Conservation (phyloP, 163 green algal species). For the Volvox carteri region DNA sequence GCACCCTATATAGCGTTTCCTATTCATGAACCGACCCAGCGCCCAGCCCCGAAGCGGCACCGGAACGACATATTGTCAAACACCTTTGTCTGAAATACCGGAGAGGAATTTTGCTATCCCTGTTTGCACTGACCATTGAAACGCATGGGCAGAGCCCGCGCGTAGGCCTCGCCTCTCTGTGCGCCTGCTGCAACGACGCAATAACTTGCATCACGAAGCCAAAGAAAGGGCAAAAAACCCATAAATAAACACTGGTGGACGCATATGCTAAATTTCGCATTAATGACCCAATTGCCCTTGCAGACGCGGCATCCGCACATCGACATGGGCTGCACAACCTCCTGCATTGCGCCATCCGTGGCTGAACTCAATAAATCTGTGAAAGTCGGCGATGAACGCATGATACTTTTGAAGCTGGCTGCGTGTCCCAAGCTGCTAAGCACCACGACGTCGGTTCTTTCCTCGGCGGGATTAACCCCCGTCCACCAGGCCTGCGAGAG, state of each 20-base stretch:
- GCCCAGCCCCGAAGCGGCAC: neutral
- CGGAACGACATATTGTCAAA: neutral
- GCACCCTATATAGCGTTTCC: neutral
- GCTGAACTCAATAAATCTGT: constrained; percentile 24
- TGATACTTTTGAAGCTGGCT: neutral
- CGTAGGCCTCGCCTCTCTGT: too few relatives aligned
- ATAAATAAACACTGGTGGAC: too few relatives aligned
- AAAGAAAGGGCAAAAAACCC: too few relatives aligned
- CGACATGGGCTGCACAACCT: constrained; percentile 21
- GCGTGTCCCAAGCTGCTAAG: neutral
- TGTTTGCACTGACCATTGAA: neutral
- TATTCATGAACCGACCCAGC: neutral
- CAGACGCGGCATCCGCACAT: too few relatives aligned
- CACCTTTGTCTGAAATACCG: neutral
- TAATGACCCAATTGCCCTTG: too few relatives aligned
- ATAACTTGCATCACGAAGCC: too few relatives aligned
- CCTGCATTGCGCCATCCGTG: neutral
- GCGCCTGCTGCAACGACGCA: too few relatives aligned
- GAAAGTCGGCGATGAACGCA: neutral
- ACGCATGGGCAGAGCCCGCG: neutral
- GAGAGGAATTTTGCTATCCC: neutral
- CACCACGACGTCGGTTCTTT: constrained; percentile 4
- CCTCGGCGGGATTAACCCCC: neutral
- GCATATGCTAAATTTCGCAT: too few relatives aligned
- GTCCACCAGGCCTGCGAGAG: neutral